These are phyloP conservation scores for Curvularia hawaiiensis DNA, from an alignment of 2,329 filamentous ascomycete genomes.

Conservation along the genomic window DNA sequence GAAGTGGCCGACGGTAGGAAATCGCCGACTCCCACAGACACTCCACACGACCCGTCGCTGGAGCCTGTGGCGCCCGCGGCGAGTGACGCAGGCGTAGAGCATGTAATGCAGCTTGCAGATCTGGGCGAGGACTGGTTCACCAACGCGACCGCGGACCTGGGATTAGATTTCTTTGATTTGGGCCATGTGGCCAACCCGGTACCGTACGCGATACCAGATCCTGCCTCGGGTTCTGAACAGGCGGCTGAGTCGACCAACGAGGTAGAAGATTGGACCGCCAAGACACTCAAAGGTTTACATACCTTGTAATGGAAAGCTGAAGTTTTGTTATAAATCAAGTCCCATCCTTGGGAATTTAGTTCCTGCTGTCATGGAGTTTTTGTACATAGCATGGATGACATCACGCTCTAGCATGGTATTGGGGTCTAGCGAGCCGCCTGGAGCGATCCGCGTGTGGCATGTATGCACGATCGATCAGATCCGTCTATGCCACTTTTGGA, in stretches of 20 bases:
- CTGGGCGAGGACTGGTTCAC: conserved; percentile 31
- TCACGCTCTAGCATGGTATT: conserved; percentile 12
- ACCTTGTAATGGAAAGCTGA: conserved; percentile 6
- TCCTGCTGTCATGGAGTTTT: conserved; percentile 17
- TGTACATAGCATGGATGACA: conserved; percentile 17
- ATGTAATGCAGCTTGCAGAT: conserved; percentile 20
- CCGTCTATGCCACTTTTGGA: conserved; percentile 31
- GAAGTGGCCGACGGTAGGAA: conserved; percentile 23
- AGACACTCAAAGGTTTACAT: conserved; percentile 25
- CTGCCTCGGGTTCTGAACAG: conserved; percentile 17
- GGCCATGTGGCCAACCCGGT: conserved; percentile 7
- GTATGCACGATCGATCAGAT: conserved; percentile 17
- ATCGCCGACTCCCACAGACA: neutral
- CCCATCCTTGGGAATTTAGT: conserved; percentile 4
- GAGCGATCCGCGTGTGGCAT: conserved; percentile 7
- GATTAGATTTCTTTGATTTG: conserved; percentile 29
- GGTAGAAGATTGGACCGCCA: conserved; percentile 31
- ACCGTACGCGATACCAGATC: conserved; percentile 5
- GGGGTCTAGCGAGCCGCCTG: conserved; percentile 3
- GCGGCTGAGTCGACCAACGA: conserved; percentile 11
- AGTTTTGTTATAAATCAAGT: neutral
- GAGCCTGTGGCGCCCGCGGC: conserved; percentile 9
- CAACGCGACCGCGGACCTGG: conserved; percentile 26
- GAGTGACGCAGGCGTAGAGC: conserved; percentile 14
- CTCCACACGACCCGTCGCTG: conserved; percentile 1